A percentile compares a stretch with the other conserved stretches of the same genome.
phyloP scores from a whole-genome alignment of 345 rosid species.

The Dipteronia sinensis region DNA sequence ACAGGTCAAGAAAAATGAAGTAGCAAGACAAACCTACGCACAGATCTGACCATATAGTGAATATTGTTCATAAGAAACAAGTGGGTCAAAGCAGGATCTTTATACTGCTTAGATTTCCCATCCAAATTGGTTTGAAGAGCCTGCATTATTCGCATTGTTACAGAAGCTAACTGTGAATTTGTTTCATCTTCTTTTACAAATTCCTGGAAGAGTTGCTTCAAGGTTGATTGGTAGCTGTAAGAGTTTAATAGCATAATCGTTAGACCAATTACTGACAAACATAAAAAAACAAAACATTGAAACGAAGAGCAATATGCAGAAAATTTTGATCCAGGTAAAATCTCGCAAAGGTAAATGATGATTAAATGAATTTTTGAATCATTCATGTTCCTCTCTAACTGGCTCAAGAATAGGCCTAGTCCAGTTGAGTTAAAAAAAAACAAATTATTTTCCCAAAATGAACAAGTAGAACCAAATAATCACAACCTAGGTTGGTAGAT shows the following conservation, averaged over 20 bases:
- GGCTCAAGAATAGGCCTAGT: background rate
- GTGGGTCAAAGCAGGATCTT: constrained; percentile 85
- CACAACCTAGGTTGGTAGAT: background rate
- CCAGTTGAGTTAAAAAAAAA: background rate
- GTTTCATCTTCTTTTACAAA: constrained; percentile 68
- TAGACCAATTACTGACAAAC: constrained; percentile 1
- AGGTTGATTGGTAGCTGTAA: constrained; percentile 87
- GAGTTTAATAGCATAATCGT: constrained; percentile 14
- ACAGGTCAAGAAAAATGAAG: constrained; percentile 1
- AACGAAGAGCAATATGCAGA: background rate
- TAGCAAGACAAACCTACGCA: constrained; percentile 70
- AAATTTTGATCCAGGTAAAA: background rate
- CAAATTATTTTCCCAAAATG: background rate
- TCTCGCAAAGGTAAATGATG: background rate
- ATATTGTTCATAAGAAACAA: constrained; percentile 97
- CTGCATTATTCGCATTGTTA: constrained; percentile 96
- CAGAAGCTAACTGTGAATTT: constrained; percentile 74
- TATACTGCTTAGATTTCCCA: constrained; percentile 95
- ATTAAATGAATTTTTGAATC: background rate
- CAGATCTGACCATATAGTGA: constrained; percentile 99
- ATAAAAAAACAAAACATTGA: background rate
- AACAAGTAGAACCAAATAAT: background rate
- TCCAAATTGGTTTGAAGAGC: constrained; percentile 99
- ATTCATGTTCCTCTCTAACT: background rate
- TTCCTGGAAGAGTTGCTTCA: constrained; percentile 98